These are phyloP conservation scores for Leishmania arabica DNA, from an alignment of 208 protist genomes.

Conservation along the genomic window DNA sequence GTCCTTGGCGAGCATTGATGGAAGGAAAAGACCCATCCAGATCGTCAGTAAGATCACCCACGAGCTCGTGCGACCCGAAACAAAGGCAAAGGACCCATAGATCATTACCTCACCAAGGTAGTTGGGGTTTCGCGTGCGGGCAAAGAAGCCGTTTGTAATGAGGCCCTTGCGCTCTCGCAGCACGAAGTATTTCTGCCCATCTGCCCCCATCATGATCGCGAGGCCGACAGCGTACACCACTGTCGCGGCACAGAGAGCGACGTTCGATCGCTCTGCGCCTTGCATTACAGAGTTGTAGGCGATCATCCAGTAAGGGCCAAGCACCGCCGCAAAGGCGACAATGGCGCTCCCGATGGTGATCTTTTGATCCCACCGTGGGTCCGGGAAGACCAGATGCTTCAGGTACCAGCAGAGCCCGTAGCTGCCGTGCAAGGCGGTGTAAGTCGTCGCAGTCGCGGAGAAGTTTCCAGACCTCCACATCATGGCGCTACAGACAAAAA, in stretches of 20 bases:
- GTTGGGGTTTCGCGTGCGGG: conserved; percentile 79
- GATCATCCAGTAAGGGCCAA: conserved; percentile 87
- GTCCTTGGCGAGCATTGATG: conserved; percentile 83
- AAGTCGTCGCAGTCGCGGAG: conserved; percentile 76
- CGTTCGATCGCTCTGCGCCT: conserved; percentile 43
- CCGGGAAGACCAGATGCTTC: conserved; percentile 83
- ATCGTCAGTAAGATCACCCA: conserved; percentile 63
- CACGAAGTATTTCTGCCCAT: conserved; percentile 87
- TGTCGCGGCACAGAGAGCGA: conserved; percentile 47
- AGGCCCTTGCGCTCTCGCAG: conserved; percentile 64
- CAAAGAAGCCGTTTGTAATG: conserved; percentile 87
- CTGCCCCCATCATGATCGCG: conserved; percentile 72
- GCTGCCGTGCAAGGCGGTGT: conserved; percentile 85
- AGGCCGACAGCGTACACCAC: conserved; percentile 72
- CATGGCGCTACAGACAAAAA: conserved; percentile 65
- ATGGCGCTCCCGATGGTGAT: conserved; percentile 71
- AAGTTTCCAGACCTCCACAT: conserved; percentile 76
- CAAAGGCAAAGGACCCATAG: conserved; percentile 82
- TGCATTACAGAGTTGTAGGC: conserved; percentile 77
- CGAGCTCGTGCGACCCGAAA: conserved; percentile 54
- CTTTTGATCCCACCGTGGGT: conserved; percentile 74
- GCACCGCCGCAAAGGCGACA: conserved; percentile 37
- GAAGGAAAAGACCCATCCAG: conserved; percentile 73
- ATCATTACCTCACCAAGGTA: conserved; percentile 91
- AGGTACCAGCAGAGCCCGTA: conserved; percentile 91